Percentiles rank a stretch among this genome's conserved stretches.
phyloP scores from a whole-genome alignment of 2,329 filamentous ascomycete genomes.

The Aspergillus nomiae region DNA sequence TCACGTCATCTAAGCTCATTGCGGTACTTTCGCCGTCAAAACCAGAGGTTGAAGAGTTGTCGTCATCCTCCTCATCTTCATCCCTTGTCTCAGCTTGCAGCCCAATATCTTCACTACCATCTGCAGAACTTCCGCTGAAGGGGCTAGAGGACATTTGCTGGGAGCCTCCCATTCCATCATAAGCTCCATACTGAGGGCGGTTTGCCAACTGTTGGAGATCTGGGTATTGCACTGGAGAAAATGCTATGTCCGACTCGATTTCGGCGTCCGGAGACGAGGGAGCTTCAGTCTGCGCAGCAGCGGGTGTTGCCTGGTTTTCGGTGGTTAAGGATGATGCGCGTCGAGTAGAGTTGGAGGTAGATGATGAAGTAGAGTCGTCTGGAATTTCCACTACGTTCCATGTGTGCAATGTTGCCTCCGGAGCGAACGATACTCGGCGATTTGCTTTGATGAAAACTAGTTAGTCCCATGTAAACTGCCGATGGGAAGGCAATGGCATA shows the following conservation, averaged over 20 bases:
- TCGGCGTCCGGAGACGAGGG: conserved; percentile 65
- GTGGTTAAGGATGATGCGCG: conserved; percentile 65
- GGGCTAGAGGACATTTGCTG: conserved; percentile 75
- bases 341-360: conserved; percentile 72
- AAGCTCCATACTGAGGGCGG: conserved; percentile 31
- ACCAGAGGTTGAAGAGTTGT: conserved; percentile 51
- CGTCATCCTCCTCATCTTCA: conserved; percentile 46
- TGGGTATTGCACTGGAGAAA: conserved; percentile 66
- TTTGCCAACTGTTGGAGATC: conserved; percentile 63
- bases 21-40: conserved; percentile 70
- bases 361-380: conserved; percentile 81
- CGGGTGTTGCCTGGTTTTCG: conserved; percentile 30
- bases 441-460: conserved; percentile 57
- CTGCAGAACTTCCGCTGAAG: conserved; percentile 63
- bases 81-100: conserved; percentile 41
- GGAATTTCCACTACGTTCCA: conserved; percentile 91
- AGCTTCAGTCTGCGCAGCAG: conserved; percentile 56
- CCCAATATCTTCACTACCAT: conserved; percentile 48
- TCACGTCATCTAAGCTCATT: conserved; percentile 80
- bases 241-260: conserved; percentile 58
- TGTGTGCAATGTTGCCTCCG: conserved; percentile 94
- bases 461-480: conserved; percentile 15
- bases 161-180: conserved; percentile 63
- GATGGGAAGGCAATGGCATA: conserved; percentile 29
- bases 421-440: conserved; percentile 92